Percentiles rank a stretch among this genome's conserved stretches.
Evolutionary conservation across 169 alveolate species (phyloP).

Genomic region (Pseudocohnilembus persalinus): DNA sequence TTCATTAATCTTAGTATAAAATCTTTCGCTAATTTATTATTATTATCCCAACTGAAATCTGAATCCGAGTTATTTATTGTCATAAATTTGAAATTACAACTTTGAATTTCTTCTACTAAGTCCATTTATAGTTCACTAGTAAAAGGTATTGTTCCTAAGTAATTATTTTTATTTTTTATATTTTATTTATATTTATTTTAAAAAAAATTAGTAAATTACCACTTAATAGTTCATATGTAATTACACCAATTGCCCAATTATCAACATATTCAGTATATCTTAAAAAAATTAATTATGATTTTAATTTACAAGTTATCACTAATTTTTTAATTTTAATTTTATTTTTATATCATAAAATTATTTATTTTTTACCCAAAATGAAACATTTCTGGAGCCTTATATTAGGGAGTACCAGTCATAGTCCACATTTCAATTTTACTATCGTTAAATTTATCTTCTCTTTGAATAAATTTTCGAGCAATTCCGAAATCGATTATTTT

Average conservation of each 20-base stretch:
- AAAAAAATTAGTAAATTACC: constrained; percentile 67
- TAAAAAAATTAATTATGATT: too few relatives aligned
- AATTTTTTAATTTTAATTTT: too few relatives aligned
- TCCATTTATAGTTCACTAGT: neutral
- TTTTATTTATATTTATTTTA: too few relatives aligned
- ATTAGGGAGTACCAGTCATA: constrained; percentile 66
- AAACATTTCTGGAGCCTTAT: constrained; percentile 71
- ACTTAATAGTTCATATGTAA: constrained; percentile 58
- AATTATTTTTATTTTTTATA: too few relatives aligned
- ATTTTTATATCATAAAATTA: too few relatives aligned
- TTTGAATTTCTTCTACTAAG: neutral
- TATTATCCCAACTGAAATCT: neutral
- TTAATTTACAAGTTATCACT: too few relatives aligned
- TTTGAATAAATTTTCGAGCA: neutral
- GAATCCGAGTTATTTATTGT: neutral
- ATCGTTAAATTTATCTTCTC: neutral
- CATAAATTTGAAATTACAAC: neutral
- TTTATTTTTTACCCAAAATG: too few relatives aligned
- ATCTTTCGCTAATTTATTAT: neutral
- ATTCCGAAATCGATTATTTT: constrained; percentile 60
- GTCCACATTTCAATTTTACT: constrained; percentile 36
- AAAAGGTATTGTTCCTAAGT: too few relatives aligned
- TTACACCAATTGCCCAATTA: constrained; percentile 68
- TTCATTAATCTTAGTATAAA: neutral
- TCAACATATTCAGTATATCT: constrained; percentile 66